phyloP scores from a whole-genome alignment of 805 yeast species.

The Yarrowia osloensis region DNA sequence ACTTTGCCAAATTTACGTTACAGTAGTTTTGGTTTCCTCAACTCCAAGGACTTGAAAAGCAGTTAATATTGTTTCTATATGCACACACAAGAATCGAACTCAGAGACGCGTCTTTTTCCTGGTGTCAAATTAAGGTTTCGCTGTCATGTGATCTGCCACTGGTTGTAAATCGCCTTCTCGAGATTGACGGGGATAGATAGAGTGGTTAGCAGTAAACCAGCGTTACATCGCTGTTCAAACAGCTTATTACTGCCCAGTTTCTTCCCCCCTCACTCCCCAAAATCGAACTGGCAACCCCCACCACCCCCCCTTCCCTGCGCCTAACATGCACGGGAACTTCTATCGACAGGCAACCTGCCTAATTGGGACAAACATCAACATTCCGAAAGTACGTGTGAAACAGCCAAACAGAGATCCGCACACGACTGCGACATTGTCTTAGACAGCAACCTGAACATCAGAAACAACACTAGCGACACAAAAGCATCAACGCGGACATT shows the following conservation, averaged over 20 bases:
- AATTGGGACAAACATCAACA: constrained; percentile 16
- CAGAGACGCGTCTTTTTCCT: background rate
- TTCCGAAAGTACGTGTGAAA: background rate
- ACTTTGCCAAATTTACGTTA: too few species aligned
- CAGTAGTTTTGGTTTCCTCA: too few species aligned
- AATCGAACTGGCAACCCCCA: background rate
- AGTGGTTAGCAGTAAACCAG: too few species aligned
- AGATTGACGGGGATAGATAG: too few species aligned
- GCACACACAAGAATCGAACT: background rate
- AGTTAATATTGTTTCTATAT: too few species aligned
- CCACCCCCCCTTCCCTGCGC: background rate
- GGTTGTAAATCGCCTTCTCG: too few species aligned
- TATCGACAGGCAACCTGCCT: constrained; percentile 14
- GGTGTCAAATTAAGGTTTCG: background rate
- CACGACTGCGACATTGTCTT: constrained; percentile 1
- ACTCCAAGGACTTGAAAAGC: too few species aligned
- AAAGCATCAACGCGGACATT: too few species aligned
- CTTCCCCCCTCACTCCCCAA: background rate
- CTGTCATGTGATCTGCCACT: background rate
- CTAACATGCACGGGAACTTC: background rate
- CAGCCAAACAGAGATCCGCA: constrained; percentile 3
- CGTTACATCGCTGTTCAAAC: too few species aligned
- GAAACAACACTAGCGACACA: too few species aligned
- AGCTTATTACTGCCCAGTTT: too few species aligned
- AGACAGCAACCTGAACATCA: too few species aligned